phyloP scores from a whole-genome alignment of 2,329 filamentous ascomycete genomes.

The Lasiodiplodia sp. region DNA sequence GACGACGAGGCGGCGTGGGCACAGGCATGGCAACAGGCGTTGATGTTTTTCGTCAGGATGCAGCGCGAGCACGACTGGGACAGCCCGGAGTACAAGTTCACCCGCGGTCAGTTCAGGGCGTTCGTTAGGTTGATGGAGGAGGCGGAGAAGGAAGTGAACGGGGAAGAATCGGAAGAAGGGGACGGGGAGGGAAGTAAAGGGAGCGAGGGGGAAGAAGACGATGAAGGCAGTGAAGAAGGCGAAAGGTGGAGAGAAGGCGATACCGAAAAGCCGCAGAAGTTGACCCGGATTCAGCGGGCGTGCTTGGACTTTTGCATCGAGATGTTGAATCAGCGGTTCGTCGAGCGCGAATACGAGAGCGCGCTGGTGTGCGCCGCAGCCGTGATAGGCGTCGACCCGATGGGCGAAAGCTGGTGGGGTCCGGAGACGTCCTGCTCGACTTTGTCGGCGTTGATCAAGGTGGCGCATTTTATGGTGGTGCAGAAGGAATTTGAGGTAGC shows the following conservation, averaged over 20 bases:
- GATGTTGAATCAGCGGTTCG: slow-evolving; percentile 13
- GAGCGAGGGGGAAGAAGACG: slow-evolving; percentile 10
- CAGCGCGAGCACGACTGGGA: slow-evolving; percentile 27
- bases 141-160: background rate
- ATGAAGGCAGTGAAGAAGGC: background rate
- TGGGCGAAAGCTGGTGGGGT: slow-evolving; percentile 32
- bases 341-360: slow-evolving; percentile 34
- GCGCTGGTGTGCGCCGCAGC: slow-evolving; percentile 35
- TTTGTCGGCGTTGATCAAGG: slow-evolving; percentile 30
- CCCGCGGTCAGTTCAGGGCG: background rate
- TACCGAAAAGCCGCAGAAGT: slow-evolving; percentile 31
- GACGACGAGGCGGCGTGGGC: no score
- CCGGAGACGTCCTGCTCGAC: slow-evolving; percentile 33
- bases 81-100: slow-evolving; percentile 5
- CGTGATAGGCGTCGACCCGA: slow-evolving; percentile 34
- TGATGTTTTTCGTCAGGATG: slow-evolving; percentile 27
- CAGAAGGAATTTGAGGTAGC: slow-evolving; percentile 34
- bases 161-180: background rate
- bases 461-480: slow-evolving; percentile 36
- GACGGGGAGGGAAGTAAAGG: background rate
- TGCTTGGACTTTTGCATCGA: slow-evolving; percentile 32
- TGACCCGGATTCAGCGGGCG: slow-evolving; percentile 26
- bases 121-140: background rate
- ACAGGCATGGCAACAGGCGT: slow-evolving; percentile 24
- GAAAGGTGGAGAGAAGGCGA: slow-evolving; percentile 4